These are phyloP conservation scores for Cicer yamashitae DNA, from an alignment of 306 rosid genomes.

Conservation along the genomic window DNA sequence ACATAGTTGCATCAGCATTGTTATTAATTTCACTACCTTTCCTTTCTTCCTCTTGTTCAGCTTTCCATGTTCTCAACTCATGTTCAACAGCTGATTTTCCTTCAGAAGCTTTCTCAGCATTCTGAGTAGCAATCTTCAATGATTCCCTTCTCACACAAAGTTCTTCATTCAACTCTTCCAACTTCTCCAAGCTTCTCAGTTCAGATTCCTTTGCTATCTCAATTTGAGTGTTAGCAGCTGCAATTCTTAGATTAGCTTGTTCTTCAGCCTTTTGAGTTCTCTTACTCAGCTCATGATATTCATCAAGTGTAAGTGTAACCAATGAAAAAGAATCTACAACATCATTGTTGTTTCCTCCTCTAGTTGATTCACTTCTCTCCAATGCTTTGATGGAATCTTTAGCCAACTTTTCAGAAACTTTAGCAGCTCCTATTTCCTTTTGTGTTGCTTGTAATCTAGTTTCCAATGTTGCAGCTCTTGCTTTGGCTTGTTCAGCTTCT, in stretches of 20 bases:
- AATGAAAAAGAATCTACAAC: slow-evolving; percentile 55
- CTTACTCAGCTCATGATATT: slow-evolving; percentile 82
- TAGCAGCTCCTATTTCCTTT: slow-evolving; percentile 81
- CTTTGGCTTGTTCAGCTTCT: slow-evolving; percentile 82
- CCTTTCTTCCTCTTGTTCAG: slow-evolving; percentile 67
- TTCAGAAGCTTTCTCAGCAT: slow-evolving; percentile 76
- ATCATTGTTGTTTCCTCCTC: slow-evolving; percentile 25
- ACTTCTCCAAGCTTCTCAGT: slow-evolving; percentile 66
- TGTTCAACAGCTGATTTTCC: slow-evolving; percentile 78
- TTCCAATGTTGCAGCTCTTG: slow-evolving; percentile 63
- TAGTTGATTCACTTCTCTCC: slow-evolving; percentile 71
- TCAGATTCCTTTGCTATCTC: slow-evolving; percentile 77
- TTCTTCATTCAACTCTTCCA: slow-evolving; percentile 74
- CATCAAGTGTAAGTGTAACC: slow-evolving; percentile 71
- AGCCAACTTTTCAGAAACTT: slow-evolving; percentile 74
- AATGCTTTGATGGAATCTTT: slow-evolving; percentile 76
- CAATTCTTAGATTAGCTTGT: slow-evolving; percentile 70
- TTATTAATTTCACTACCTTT: slow-evolving; percentile 52
- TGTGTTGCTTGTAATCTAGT: slow-evolving; percentile 70
- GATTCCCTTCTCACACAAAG: slow-evolving; percentile 69
- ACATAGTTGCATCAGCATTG: slow-evolving; percentile 22
- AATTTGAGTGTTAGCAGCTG: slow-evolving; percentile 66
- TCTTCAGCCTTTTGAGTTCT: slow-evolving; percentile 75
- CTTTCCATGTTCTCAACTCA: slow-evolving; percentile 75
- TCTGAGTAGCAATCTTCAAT: slow-evolving; percentile 68